Evolutionary conservation across 164 flowering plant species (phyloP).

Genomic region (Malania oleifera): DNA sequence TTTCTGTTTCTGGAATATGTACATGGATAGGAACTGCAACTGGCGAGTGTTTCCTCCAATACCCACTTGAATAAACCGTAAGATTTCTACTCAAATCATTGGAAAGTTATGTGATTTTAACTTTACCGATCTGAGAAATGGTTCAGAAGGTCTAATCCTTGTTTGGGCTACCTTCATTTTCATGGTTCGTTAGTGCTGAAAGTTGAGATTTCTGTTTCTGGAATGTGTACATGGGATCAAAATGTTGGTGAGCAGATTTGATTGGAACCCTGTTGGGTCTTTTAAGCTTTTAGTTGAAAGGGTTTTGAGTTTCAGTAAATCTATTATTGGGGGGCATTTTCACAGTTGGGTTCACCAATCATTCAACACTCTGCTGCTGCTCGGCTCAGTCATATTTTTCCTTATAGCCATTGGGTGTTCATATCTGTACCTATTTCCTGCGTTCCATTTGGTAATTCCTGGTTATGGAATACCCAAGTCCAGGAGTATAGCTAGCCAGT

Average conservation of each 20-base stretch:
- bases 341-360: neutral
- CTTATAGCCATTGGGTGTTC: neutral
- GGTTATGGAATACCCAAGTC: neutral
- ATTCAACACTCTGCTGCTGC: neutral
- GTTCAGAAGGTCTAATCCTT: neutral
- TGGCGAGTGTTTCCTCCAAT: neutral
- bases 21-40: too few species aligned
- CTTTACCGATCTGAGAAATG: neutral
- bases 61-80: neutral
- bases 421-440: neutral
- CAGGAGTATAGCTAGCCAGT: slow-evolving; percentile 5
- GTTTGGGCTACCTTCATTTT: neutral
- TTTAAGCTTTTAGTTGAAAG: neutral
- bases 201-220: neutral
- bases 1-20: too few species aligned
- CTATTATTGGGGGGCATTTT: neutral
- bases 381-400: neutral
- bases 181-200: neutral
- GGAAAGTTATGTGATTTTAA: neutral
- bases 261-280: neutral
- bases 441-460: neutral
- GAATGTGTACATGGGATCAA: neutral
- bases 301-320: neutral
- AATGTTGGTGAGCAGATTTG: slow-evolving; percentile 2
- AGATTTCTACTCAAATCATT: neutral